Evolutionary conservation across 2,329 filamentous ascomycete species (phyloP).

Genomic region (Penicillium sclerotigenum): DNA sequence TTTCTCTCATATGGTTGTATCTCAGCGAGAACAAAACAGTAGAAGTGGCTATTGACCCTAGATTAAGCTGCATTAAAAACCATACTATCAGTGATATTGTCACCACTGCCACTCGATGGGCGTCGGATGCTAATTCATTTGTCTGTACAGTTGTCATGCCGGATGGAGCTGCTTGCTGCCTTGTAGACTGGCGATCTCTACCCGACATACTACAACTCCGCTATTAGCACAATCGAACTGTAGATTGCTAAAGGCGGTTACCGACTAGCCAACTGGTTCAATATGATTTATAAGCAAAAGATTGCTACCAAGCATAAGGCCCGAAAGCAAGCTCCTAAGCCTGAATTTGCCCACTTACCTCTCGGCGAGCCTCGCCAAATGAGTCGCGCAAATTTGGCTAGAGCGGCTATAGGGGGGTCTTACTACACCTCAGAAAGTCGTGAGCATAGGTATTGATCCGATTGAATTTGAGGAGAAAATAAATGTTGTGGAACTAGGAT

Average conservation of each 20-base stretch:
- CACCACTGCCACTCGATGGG: constrained; percentile 61
- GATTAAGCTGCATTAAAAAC: constrained; percentile 42
- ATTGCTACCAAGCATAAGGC: constrained; percentile 15
- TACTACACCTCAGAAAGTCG: constrained; percentile 15
- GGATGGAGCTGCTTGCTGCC: constrained; percentile 53
- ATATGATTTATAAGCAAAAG: constrained; percentile 16
- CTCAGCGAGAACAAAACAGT: neutral
- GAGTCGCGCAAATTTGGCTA: constrained; percentile 20
- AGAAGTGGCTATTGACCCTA: accelerated
- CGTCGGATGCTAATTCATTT: constrained; percentile 61
- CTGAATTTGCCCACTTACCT: constrained; percentile 8
- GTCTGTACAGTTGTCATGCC: constrained; percentile 66
- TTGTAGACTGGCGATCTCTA: constrained; percentile 63
- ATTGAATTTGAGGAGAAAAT: neutral
- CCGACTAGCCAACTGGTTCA: constrained; percentile 57
- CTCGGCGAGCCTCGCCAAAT: constrained; percentile 9
- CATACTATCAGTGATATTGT: constrained; percentile 55
- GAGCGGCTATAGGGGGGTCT: constrained; percentile 21
- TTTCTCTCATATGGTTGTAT: neutral
- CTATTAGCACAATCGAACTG: constrained; percentile 57
- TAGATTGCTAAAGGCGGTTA: constrained; percentile 68
- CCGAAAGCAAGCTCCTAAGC: neutral
- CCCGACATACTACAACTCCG: constrained; percentile 51
- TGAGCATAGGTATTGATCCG: constrained; percentile 6
- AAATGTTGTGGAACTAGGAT: neutral